A percentile compares a stretch with the other conserved stretches of the same genome.
Evolutionary conservation across 2,329 filamentous ascomycete genomes (phyloP).

Genomic region (Epichloe hybrida): DNA sequence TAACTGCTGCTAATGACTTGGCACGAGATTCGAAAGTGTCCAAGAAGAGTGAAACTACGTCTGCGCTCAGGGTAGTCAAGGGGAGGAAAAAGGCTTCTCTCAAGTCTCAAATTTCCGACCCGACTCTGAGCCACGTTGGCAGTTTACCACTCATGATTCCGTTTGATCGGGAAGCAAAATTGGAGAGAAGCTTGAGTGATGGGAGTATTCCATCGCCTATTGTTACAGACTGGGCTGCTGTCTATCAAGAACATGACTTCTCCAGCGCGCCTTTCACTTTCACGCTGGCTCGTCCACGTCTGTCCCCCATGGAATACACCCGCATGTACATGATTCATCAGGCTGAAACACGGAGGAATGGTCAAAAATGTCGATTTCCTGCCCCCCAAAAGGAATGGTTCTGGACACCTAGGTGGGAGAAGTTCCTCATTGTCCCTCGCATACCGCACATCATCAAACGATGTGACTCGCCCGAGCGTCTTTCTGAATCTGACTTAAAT

Average conservation of each 20-base stretch:
- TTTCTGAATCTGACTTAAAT: neutral
- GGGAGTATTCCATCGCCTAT: neutral
- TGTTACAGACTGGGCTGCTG: neutral
- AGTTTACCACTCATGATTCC: neutral
- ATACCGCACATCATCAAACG: constrained; percentile 17
- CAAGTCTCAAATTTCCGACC: constrained; percentile 14
- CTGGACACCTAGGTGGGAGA: constrained; percentile 23
- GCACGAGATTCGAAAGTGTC: neutral
- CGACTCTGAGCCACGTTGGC: constrained; percentile 7
- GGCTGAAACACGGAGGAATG: constrained; percentile 14
- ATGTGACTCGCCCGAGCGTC: neutral
- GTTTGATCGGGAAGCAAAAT: neutral
- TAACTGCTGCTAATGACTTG: neutral
- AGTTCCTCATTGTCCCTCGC: constrained; percentile 23
- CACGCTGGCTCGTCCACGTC: constrained; percentile 11
- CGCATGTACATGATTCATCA: constrained; percentile 23
- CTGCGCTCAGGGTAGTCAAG: neutral
- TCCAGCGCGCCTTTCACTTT: neutral
- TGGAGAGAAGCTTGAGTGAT: neutral
- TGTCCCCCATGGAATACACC: constrained; percentile 28
- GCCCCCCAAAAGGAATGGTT: constrained; percentile 17
- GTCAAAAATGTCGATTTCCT: constrained; percentile 15
- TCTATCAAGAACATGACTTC: neutral
- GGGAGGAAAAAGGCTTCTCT: constrained; percentile 7
- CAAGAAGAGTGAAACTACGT: neutral